These are phyloP conservation scores for Globisporangium takayamanum DNA, from an alignment of 352 stramenopile species.

Conservation along the genomic window DNA sequence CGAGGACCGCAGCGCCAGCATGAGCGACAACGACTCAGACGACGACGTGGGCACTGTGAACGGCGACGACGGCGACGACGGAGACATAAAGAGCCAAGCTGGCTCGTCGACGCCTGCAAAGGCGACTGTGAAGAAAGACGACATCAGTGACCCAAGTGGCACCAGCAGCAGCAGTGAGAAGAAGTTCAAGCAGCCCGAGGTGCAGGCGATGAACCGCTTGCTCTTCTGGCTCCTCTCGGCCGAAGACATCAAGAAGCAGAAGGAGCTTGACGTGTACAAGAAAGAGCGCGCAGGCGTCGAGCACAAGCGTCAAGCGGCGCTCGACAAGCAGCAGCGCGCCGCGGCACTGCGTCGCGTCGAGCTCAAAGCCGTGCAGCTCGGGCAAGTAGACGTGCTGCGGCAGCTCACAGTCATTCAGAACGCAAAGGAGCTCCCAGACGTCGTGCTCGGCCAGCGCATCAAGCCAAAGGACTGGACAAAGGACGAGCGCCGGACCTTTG, in stretches of 20 bases:
- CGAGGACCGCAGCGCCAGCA: slow-evolving; percentile 18
- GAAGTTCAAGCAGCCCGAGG: slow-evolving; percentile 81
- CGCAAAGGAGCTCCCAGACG: slow-evolving; percentile 52
- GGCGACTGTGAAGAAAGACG: slow-evolving; percentile 9
- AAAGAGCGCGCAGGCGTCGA: slow-evolving; percentile 64
- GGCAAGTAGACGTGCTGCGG: slow-evolving; percentile 73
- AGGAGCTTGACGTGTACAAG: slow-evolving; percentile 72
- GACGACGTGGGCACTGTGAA: slow-evolving; percentile 38
- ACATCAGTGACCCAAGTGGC: slow-evolving; percentile 2
- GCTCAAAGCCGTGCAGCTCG: slow-evolving; percentile 79
- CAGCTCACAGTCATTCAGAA: slow-evolving; percentile 63
- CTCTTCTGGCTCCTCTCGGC: slow-evolving; percentile 81
- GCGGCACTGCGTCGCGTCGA: slow-evolving; percentile 66
- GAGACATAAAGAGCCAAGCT: slow-evolving; percentile 17
- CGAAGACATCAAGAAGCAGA: slow-evolving; percentile 79
- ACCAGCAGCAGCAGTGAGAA: slow-evolving; percentile 13
- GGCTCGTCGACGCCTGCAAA: background rate
- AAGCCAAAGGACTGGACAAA: slow-evolving; percentile 84
- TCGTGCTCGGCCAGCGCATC: slow-evolving; percentile 49
- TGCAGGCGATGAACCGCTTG: slow-evolving; percentile 87
- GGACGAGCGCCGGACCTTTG: slow-evolving; percentile 75
- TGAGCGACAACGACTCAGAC: slow-evolving; percentile 45
- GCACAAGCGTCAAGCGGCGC: slow-evolving; percentile 57
- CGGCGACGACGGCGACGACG: slow-evolving; percentile 21
- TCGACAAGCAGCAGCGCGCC: slow-evolving; percentile 66